Evolutionary conservation across 495 filamentous ascomycete species (phyloP).

Genomic region (Neurospora sublineolata): DNA sequence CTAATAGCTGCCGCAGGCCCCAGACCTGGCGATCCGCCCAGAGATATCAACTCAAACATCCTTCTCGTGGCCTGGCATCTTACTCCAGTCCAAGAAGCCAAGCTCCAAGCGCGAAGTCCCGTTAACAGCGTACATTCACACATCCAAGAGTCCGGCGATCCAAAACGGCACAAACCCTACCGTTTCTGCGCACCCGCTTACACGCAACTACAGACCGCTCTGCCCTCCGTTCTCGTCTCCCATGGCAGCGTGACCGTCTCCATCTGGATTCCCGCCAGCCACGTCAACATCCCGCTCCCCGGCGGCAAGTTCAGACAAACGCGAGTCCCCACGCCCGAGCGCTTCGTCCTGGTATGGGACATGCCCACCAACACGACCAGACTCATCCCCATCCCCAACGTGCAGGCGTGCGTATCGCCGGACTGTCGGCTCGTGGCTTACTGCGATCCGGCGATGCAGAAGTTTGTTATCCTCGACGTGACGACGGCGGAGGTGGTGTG

Average conservation of each 20-base stretch:
- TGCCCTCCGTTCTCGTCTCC: slow-evolving; percentile 15
- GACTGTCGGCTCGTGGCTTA: slow-evolving; percentile 20
- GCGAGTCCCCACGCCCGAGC: slow-evolving; percentile 5
- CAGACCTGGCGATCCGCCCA: slow-evolving; percentile 13
- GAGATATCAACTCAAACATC: not conserved
- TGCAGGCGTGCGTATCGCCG: slow-evolving; percentile 17
- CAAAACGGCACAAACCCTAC: slow-evolving; percentile 15
- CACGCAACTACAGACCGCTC: slow-evolving; percentile 12
- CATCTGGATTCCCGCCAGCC: slow-evolving; percentile 22
- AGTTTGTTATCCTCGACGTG: slow-evolving; percentile 16
- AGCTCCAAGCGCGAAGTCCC: slow-evolving; percentile 8
- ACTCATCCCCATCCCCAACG: slow-evolving; percentile 18
- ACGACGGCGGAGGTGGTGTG: slow-evolving; percentile 11
- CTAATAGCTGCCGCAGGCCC: slow-evolving; percentile 19
- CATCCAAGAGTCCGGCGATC: slow-evolving; percentile 4
- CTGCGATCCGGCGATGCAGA: slow-evolving; percentile 6
- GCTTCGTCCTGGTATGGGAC: slow-evolving; percentile 20
- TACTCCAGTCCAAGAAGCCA: slow-evolving; percentile 12
- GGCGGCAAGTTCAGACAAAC: slow-evolving; percentile 8
- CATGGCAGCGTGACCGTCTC: slow-evolving; percentile 13
- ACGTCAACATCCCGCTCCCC: slow-evolving; percentile 11
- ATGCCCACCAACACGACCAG: slow-evolving; percentile 13
- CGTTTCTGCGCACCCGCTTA: slow-evolving; percentile 14
- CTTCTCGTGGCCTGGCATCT: slow-evolving; percentile 22
- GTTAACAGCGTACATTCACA: slow-evolving; percentile 3